Base-by-base conservation (phyloP, 2,329 filamentous ascomycete species). In the Fonsecaea pedrosoi region DNA sequence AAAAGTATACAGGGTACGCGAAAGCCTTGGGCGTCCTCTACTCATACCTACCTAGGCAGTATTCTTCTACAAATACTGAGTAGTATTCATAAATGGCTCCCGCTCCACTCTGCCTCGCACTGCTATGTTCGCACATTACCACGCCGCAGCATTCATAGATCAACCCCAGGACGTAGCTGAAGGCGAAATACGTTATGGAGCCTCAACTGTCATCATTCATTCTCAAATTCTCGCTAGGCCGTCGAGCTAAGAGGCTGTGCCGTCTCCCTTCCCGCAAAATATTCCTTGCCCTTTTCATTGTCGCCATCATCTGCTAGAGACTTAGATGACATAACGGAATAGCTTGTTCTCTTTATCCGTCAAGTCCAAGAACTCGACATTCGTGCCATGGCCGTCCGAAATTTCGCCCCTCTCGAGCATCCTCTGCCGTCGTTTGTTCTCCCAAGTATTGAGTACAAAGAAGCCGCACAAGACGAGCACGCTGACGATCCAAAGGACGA, bases 311-410 rank as follows among this genome's bases (percentile, higher is more conserved):
- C n/a, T 10, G 0, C 38, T 4, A 18, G 4, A 12, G 48, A 32
- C 10, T 45, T 12, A 59, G 5, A 59, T 59, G 12, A 59, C 56
- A 59, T 59, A 59, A 10, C 56, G 56, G 37, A 59, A 59, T 6
- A 59, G 25, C 56, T 59, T 59, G 12, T 59, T 59, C 56, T 59
- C 56, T 38, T 59, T 59, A 38, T 59, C 56, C 18, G 56, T 59
- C 56, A 59, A 59, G 12, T 59, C 56, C 56, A 59, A 45, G 13
- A 59, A 59, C 38, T 59, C 56, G 38, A 59, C 56, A 18, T 59
- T 59, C 4, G 56, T 59, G 21, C 56, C 56, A 34, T 59, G 56
- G 15, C 56, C 56, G 56, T 59, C 56, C 7, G 56, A 59, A 21
- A 59, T 48, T 38, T 59, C 56, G 7, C 56, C 56, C 13, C 56